Evolutionary conservation across 2,329 filamentous ascomycete genomes (phyloP), one percentile per base, ranked within the genome.

Genomic region (Teratosphaeriaceae sp.): DNA sequence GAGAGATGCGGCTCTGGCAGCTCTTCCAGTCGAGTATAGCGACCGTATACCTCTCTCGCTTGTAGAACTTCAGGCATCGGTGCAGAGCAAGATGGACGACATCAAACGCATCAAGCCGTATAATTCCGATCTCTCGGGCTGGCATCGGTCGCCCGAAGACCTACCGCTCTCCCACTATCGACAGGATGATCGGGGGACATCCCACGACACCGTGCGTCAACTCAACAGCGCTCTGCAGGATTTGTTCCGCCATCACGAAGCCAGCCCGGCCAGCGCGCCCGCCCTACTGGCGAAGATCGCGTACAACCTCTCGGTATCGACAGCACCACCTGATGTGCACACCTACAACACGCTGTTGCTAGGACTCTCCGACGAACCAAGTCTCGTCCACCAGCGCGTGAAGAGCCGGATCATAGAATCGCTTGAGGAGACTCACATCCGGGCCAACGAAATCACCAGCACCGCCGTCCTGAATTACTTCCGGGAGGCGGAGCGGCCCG

Each of bases 311-410:
- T 70, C 87, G 13, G 66, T 78, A 3, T 79, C 78, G 2, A 61
- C 72, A 2, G 68, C 76, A 15, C 75, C 61, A 7, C 83, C 85
- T 0, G 78, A 78, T 48, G 73, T 85, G 26, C 71, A 79, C 50
- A 87, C 81, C 3, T 87, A 81, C 66, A 88, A 88, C 56, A 73
- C 74, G 11, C 70, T 92, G 20, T 73, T 90, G 2, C 61, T 76
- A n/a, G 76, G 77, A n/a, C 79, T 90, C 39, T 71, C 75, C 40
- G 39, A 40, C n/a, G n/a, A 9, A 26, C 43, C 1, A 38, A 51
- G 11, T n/a, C n/a, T n/a, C n/a, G n/a, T n/a, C n/a, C 23, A 49
- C 21, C 39, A 27, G 16, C 30, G 48, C 26, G 53, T 66, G 18
- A 60, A 67, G 19, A 34, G 53, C 1, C 53, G 56, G 3, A 50